phyloP scores from a whole-genome alignment of 2,329 filamentous ascomycete species.

The Arthrobotrys musiformis region DNA sequence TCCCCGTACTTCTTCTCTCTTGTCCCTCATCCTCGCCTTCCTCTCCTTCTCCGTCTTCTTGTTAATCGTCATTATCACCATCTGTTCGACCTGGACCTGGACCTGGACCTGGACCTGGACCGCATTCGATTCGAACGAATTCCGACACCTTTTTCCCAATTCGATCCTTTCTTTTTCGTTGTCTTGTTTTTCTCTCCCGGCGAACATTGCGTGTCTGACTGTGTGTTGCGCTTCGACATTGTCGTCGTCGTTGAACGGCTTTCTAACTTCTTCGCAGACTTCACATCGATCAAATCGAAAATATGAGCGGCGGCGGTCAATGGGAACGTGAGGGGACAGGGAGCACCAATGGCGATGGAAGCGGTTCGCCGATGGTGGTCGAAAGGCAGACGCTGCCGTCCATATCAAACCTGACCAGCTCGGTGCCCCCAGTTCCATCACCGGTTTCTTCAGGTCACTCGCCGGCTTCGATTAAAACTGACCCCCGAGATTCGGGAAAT shows the following conservation, averaged over 20 bases:
- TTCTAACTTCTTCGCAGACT: background rate
- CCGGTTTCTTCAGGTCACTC: conserved; percentile 50
- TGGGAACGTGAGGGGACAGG: conserved; percentile 39
- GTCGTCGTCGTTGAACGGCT: background rate
- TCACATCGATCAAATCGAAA: background rate
- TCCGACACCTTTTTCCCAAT: background rate
- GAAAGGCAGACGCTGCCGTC: conserved; percentile 54
- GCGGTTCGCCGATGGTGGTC: conserved; percentile 36
- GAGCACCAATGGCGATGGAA: conserved; percentile 10
- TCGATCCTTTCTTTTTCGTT: background rate
- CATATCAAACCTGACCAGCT: conserved; percentile 52
- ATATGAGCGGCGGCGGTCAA: conserved; percentile 44
- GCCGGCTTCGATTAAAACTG: conserved; percentile 53
- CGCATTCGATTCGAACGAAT: background rate
- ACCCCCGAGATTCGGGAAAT: conserved; percentile 59
- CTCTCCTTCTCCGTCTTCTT: background rate
- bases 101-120: background rate
- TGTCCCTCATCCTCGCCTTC: background rate
- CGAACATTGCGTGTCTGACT: background rate
- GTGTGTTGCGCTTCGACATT: conserved; percentile 23
- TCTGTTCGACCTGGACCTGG: background rate
- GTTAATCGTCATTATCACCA: background rate
- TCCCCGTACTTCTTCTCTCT: no score
- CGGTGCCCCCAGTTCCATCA: conserved; percentile 46
- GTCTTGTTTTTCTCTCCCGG: background rate